Base-by-base conservation (phyloP, 2,329 filamentous ascomycete species). In the Dactylonectria estremocensis region DNA sequence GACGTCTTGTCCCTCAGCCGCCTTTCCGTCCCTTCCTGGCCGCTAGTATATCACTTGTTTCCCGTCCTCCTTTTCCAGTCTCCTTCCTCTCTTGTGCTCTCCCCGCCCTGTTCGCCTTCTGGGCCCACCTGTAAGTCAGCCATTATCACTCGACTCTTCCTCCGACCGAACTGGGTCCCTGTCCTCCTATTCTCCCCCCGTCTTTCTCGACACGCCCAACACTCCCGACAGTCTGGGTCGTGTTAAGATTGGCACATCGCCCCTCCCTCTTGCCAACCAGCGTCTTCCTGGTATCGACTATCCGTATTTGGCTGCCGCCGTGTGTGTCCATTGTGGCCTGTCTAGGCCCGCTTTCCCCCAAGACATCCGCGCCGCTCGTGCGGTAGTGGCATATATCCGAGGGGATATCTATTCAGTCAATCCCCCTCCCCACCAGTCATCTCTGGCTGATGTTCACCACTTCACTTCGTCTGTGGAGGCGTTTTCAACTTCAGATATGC, bases 201-300 rank as follows among this genome's bases (percentile, higher is more conserved):
- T 66, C 52, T 57, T 59, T 62, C 49, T 40, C 43, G 63, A 68
- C 73, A 65, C 66, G 60, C 69, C 69, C 70, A 71, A 72, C 53
- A 66, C 70, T 75, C 70, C 74, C 74, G 74, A 76, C 74, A 76
- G 74, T 63, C 66, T 76, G 74, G 74, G 69, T 76, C 74, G 70
- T 73, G 74, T 76, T 76, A 75, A 75, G 73, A 76, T 76, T 75
- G 74, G 71, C 72, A 73, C 72, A 68, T 72, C 68, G 57, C 66
- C 71, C 62, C 62, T 72, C 67, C 71, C 69, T 64, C 65, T 60
- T 48, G 58, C 46, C 52, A 74, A 70, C 72, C 70, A 73, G 69
- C 74, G 60, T 72, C 67, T 73, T 71, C 74, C 74, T 74, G 72
- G 72, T 74, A 67, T 75, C 64, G 62, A 68, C 68, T 69, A 73